Evolutionary conservation across 2,329 filamentous ascomycete genomes (phyloP).

Genomic region (Chalaropsis ovoidea): DNA sequence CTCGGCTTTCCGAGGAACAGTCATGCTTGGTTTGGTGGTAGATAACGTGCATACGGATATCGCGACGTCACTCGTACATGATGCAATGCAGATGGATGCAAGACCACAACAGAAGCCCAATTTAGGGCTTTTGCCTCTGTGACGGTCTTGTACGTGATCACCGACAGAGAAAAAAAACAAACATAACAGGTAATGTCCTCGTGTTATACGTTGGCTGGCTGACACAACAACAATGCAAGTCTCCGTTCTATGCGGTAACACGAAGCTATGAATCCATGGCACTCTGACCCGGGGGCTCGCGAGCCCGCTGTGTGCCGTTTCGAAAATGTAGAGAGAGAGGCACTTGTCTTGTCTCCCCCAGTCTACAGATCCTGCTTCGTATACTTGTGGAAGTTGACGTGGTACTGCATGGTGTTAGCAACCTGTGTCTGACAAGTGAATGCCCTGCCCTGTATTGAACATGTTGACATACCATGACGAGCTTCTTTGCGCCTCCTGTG

Average conservation of each 20-base stretch:
- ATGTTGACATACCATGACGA: constrained; percentile 31
- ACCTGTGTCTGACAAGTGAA: neutral
- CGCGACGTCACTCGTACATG: neutral
- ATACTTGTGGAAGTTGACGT: constrained; percentile 28
- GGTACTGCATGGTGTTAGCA: constrained; percentile 28
- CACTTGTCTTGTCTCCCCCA: neutral
- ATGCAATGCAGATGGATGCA: neutral
- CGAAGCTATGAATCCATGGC: neutral
- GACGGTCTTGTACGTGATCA: neutral
- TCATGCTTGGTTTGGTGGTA: neutral
- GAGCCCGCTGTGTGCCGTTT: neutral
- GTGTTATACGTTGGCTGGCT: neutral
- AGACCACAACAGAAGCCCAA: neutral
- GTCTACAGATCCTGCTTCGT: neutral
- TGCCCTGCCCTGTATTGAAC: neutral
- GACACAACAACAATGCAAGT: neutral
- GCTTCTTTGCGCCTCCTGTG: constrained; percentile 30
- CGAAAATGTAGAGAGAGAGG: neutral
- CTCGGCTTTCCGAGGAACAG: neutral
- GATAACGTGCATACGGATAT: neutral
- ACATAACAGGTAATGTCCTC: neutral
- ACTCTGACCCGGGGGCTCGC: neutral
- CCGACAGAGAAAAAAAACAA: neutral
- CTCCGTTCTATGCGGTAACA: neutral
- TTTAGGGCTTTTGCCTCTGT: neutral